phyloP scores from a whole-genome alignment of 1,139 yeast species.

The Scheffersomyces parashehatae region DNA sequence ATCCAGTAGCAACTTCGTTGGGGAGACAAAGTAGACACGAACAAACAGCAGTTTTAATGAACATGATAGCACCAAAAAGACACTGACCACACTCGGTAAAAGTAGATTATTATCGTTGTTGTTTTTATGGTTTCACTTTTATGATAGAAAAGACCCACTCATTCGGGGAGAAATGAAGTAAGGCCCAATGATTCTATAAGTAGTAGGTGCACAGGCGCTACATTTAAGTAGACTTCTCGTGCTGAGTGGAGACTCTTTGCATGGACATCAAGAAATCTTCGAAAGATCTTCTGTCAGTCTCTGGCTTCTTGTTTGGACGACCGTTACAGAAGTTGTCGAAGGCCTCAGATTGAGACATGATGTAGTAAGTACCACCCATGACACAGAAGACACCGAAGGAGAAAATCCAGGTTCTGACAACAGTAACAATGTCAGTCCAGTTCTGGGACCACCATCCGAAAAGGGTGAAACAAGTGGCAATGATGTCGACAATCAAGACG shows the following conservation, averaged over 20 bases:
- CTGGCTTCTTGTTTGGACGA: slow-evolving; percentile 61
- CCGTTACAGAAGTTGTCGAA: slow-evolving; percentile 96
- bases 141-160: neutral
- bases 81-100: too few relatives aligned
- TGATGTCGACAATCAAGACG: slow-evolving; percentile 80
- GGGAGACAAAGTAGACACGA: slow-evolving; percentile 3
- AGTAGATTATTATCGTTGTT: too few relatives aligned
- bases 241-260: slow-evolving; percentile 98
- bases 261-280: slow-evolving; percentile 96
- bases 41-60: slow-evolving; percentile 1
- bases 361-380: slow-evolving; percentile 95
- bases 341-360: slow-evolving; percentile 82
- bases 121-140: too few relatives aligned
- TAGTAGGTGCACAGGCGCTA: slow-evolving; percentile 2
- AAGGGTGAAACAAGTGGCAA: slow-evolving; percentile 86
- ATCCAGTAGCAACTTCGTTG: slow-evolving; percentile 5
- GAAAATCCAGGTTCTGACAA: slow-evolving; percentile 91
- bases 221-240: slow-evolving; percentile 65
- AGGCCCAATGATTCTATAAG: slow-evolving; percentile 5
- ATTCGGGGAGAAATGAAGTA: slow-evolving; percentile 1
- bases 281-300: slow-evolving; percentile 71
- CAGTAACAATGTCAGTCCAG: slow-evolving; percentile 95
- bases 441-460: slow-evolving; percentile 99
- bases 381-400: slow-evolving; percentile 95
- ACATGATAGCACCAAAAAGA: slow-evolving; percentile 5